These are phyloP conservation scores for Talaromyces sp. DNA, from an alignment of 2,329 filamentous ascomycete species.

Conservation along the genomic window DNA sequence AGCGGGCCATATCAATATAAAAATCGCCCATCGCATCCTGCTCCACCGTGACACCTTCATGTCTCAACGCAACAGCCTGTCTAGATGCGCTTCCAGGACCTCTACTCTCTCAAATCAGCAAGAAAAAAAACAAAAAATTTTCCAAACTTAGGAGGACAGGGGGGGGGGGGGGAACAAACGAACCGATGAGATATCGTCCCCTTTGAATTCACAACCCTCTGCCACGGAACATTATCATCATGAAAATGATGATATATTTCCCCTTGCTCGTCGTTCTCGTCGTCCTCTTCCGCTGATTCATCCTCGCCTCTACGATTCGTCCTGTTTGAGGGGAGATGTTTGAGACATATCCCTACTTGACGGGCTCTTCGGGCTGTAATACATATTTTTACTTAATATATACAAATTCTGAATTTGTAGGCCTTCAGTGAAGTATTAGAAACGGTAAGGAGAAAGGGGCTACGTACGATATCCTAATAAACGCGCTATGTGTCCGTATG, in stretches of 20 bases:
- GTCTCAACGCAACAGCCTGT: conserved; percentile 38
- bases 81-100: conserved; percentile 40
- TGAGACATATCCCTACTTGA: conserved; percentile 86
- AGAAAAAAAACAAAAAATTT: not conserved
- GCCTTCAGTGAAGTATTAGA: conserved; percentile 2
- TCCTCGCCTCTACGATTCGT: conserved; percentile 2
- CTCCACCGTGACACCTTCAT: conserved; percentile 40
- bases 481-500: conserved; percentile 69
- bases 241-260: conserved; percentile 55
- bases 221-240: conserved; percentile 80
- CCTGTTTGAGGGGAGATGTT: conserved; percentile 60
- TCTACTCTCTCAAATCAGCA: conserved; percentile 20
- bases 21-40: conserved; percentile 42
- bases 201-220: conserved; percentile 83
- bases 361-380: conserved; percentile 64
- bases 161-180: conserved; percentile 17
- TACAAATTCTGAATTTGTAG: not conserved
- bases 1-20: conserved; percentile 38
- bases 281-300: conserved; percentile 27
- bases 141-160: not conserved
- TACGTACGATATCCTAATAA: conserved; percentile 56
- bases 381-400: no score
- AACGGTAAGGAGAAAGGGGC: not conserved
- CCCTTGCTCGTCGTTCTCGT: conserved; percentile 12
- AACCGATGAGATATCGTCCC: conserved; percentile 81